Conservation (phyloP, 2,329 filamentous ascomycete genomes). For the Aspergillus sergii region DNA sequence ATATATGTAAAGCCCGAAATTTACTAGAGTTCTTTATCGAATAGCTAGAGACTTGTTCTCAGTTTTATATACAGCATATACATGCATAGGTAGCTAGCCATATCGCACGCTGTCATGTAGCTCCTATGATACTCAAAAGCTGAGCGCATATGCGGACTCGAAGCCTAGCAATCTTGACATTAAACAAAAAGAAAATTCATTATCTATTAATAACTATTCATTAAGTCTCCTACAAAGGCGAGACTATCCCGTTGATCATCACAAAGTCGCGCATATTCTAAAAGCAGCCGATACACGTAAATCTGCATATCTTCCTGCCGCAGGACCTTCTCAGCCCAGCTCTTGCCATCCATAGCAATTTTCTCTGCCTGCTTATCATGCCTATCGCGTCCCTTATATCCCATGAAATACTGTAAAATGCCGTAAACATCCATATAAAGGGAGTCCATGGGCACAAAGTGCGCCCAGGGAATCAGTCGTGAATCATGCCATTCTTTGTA, state of each 20-base stretch:
- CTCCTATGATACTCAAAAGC: too few species aligned
- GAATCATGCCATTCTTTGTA: constrained; percentile 82
- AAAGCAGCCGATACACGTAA: constrained; percentile 65
- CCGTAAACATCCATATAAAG: constrained; percentile 72
- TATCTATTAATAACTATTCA: background rate
- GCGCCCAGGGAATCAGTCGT: constrained; percentile 73
- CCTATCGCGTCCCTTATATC: constrained; percentile 29
- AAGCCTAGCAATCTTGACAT: too few species aligned
- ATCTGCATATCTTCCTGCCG: constrained; percentile 74
- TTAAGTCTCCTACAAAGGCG: background rate
- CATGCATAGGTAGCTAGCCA: too few species aligned
- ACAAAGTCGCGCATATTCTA: constrained; percentile 63
- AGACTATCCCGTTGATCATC: constrained; percentile 26
- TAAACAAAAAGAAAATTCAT: background rate
- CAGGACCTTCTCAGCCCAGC: constrained; percentile 70
- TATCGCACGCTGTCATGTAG: too few species aligned
- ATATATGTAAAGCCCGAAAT: too few species aligned
- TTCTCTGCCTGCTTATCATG: constrained; percentile 61
- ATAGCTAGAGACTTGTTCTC: too few species aligned
- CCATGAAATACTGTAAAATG: constrained; percentile 74
- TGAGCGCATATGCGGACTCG: too few species aligned
- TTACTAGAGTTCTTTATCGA: too few species aligned
- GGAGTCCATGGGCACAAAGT: constrained; percentile 80
- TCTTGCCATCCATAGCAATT: constrained; percentile 67
- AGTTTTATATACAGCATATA: too few species aligned